Evolutionary conservation across 306 rosid genomes (phyloP).

Genomic region (Mimosa pudica): DNA sequence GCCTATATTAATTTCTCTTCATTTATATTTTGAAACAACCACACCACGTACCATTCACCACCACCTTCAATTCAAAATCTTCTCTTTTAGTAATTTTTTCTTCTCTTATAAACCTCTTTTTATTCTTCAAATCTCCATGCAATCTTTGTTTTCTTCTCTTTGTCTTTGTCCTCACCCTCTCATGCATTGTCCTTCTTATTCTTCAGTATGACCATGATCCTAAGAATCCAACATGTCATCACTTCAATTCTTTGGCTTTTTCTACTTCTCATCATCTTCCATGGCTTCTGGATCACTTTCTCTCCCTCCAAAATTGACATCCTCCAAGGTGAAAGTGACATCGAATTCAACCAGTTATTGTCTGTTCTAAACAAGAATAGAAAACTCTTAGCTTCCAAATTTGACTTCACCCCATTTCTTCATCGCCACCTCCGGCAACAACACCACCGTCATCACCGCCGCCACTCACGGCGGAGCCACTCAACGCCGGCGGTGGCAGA

Average conservation of each 20-base stretch:
- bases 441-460: slow-evolving; percentile 38
- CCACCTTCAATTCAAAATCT: neutral
- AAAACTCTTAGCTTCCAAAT: slow-evolving; percentile 41
- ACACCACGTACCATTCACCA: too few relatives aligned
- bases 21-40: neutral
- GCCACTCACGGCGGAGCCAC: slow-evolving; percentile 16
- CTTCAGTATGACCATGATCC: slow-evolving; percentile 36
- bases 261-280: slow-evolving; percentile 43
- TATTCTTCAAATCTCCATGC: slow-evolving; percentile 52
- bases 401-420: slow-evolving; percentile 66
- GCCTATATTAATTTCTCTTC: slow-evolving; percentile 45
- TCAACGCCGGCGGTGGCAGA: neutral
- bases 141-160: slow-evolving; percentile 46
- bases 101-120: neutral
- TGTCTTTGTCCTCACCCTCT: neutral
- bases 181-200: slow-evolving; percentile 25
- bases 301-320: slow-evolving; percentile 5
- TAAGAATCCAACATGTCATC: slow-evolving; percentile 40
- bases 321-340: neutral
- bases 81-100: neutral
- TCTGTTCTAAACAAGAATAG: slow-evolving; percentile 34
- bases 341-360: neutral
- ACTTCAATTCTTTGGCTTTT: slow-evolving; percentile 55
- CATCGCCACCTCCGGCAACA: slow-evolving; percentile 39
- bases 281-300: slow-evolving; percentile 33